These are phyloP conservation scores for Phaeosphaeria sp. DNA, from an alignment of 2,329 filamentous ascomycete genomes.

Conservation along the genomic window DNA sequence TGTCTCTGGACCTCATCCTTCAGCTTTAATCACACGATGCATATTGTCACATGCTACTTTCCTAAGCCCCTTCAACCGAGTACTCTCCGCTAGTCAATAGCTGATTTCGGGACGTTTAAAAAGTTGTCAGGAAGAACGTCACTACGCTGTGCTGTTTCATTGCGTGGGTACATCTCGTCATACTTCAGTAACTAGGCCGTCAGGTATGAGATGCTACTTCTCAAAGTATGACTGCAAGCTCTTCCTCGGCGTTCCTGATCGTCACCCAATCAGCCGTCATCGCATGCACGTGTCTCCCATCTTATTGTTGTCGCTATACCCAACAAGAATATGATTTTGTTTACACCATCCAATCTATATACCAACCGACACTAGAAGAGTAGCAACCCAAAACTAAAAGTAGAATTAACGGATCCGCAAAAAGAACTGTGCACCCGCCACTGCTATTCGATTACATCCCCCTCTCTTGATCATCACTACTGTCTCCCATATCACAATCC, in stretches of 20 bases:
- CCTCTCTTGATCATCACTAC: too few species aligned
- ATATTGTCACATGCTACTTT: background rate
- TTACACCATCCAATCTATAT: background rate
- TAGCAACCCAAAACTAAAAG: background rate
- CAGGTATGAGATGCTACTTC: too few species aligned
- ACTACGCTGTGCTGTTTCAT: too few species aligned
- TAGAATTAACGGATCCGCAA: background rate
- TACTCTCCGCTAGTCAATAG: too few species aligned
- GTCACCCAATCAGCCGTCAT: background rate
- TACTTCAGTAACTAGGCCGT: too few species aligned
- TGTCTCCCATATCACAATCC: background rate
- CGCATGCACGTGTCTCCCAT: background rate
- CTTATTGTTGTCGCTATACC: background rate
- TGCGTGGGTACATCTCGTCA: too few species aligned
- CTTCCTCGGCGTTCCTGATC: too few species aligned
- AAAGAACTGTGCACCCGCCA: background rate
- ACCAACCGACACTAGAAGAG: background rate
- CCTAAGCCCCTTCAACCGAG: background rate
- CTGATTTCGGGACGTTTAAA: too few species aligned
- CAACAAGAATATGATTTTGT: background rate
- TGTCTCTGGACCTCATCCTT: background rate
- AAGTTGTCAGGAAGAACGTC: too few species aligned
- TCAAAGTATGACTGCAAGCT: too few species aligned
- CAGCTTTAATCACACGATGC: background rate
- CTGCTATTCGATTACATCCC: too few species aligned